These are phyloP conservation scores for Candida insectalens DNA, from an alignment of 805 yeast genomes.

Conservation along the genomic window DNA sequence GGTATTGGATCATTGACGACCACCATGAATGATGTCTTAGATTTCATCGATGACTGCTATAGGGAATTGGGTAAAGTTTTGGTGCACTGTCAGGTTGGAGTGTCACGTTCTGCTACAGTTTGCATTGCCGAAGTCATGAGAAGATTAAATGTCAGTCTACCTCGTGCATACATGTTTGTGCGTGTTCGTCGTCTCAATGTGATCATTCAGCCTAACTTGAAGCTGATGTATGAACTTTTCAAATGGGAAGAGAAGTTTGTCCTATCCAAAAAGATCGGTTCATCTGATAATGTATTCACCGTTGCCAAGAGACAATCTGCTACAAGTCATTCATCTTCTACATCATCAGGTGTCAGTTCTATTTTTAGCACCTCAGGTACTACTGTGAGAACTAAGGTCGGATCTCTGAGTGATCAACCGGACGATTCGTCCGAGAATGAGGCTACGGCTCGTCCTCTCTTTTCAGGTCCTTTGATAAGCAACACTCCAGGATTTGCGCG, in stretches of 20 bases:
- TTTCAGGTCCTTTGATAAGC: too few species aligned
- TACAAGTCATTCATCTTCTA: slow-evolving; percentile 11
- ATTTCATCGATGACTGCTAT: slow-evolving; percentile 51
- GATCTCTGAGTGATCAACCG: slow-evolving; percentile 6
- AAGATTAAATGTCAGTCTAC: slow-evolving; percentile 52
- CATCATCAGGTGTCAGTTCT: slow-evolving; percentile 9
- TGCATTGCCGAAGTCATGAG: slow-evolving; percentile 94
- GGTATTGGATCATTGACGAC: slow-evolving; percentile 72
- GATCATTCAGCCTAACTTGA: slow-evolving; percentile 86
- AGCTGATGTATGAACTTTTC: slow-evolving; percentile 84
- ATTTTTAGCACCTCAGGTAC: slow-evolving; percentile 4
- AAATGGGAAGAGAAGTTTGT: slow-evolving; percentile 46
- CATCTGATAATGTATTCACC: background rate
- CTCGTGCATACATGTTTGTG: slow-evolving; percentile 80
- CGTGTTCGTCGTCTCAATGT: slow-evolving; percentile 84
- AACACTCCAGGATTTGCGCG: slow-evolving; percentile 30
- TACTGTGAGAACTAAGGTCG: background rate
- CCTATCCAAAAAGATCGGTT: background rate
- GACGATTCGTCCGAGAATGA: slow-evolving; percentile 4
- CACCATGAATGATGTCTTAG: slow-evolving; percentile 53
- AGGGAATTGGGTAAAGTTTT: slow-evolving; percentile 40
- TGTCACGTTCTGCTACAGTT: slow-evolving; percentile 88
- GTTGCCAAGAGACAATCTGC: background rate
- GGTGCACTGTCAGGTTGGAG: slow-evolving; percentile 95
- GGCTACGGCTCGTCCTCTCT: slow-evolving; percentile 3